Conservation (phyloP, 106 monocot genomes). For the Acanthochlamys bracteata region DNA sequence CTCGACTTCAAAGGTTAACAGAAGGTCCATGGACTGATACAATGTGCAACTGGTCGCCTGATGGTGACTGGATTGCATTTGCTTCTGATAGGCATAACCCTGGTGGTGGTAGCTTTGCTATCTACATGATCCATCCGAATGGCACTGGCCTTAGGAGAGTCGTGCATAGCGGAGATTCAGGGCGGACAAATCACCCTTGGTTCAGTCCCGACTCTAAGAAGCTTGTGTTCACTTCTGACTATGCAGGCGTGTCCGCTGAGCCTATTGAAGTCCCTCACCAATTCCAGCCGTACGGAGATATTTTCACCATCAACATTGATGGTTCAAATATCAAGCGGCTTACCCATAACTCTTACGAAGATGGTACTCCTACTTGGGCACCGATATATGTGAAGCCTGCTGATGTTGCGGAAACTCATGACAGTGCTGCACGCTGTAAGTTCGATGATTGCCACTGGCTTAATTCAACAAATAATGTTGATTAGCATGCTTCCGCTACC, state of each 20-base stretch:
- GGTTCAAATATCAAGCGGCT: slow-evolving; percentile 40
- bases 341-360: slow-evolving; percentile 70
- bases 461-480: not conserved
- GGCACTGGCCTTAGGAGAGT: slow-evolving; percentile 52
- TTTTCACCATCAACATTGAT: slow-evolving; percentile 48
- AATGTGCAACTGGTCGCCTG: slow-evolving; percentile 74
- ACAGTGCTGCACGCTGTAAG: slow-evolving; percentile 13
- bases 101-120: slow-evolving; percentile 43
- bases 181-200: slow-evolving; percentile 51
- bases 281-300: slow-evolving; percentile 75
- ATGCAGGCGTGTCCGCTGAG: slow-evolving; percentile 61
- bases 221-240: slow-evolving; percentile 57
- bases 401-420: slow-evolving; percentile 32
- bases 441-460: slow-evolving; percentile 76
- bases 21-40: slow-evolving; percentile 57
- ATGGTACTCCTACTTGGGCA: slow-evolving; percentile 67
- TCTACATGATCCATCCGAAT: slow-evolving; percentile 62
- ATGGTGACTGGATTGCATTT: slow-evolving; percentile 75
- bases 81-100: slow-evolving; percentile 56
- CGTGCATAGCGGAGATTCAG: slow-evolving; percentile 49
- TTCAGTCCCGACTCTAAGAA: slow-evolving; percentile 63
- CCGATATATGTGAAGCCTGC: slow-evolving; percentile 25
- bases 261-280: slow-evolving; percentile 60
- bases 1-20: slow-evolving; percentile 28
- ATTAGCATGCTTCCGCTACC: too few species aligned